Base-by-base conservation (phyloP, 2,329 filamentous ascomycete species). In the Ophiostoma sp. region DNA sequence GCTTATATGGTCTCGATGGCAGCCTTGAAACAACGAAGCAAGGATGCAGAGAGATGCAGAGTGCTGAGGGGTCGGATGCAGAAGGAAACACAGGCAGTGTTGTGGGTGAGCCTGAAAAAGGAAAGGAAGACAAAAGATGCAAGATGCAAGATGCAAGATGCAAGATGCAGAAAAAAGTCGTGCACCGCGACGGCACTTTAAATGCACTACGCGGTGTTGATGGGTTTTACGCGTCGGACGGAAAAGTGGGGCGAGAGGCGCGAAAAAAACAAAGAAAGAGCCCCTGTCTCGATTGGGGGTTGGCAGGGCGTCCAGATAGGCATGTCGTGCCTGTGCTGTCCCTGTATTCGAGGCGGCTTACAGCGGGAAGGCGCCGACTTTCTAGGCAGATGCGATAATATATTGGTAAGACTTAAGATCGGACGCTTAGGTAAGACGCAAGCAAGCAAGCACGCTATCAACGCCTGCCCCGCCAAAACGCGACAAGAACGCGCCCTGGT, bases 181-280 rank as follows among this genome's bases (percentile, higher is more conserved):
- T 66, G 64, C 47, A 68, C 68, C 49, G 71, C 67, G 71, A 69
- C 67, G 44, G 66, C 66, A 71, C 70, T 72, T 71, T 72, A 72
- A 72, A 71, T 71, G 71, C 42, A 66, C 60, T 69, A 70, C 71
- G 71, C 70, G 71, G 64, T 70, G 45, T 64, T 27, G 52, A 36
- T 12, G 49, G 9, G 27, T 41, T 64, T 55, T 60, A 72, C 71
- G 71, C 71, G 71, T 71, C 68, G 47, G 1, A 11, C n/a, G 27
- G 9, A 69, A 72, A 70, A 71, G 67, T 64, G 69, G 71, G 69
- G 40, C 68, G 8, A 42, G 64, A 45, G 66, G 65, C 66, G 69
- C 65, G 69, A 70, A 69, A 66, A 71, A 65, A 68, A 70, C 67
- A 70, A 70, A 27, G 27, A 27, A 27, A 27, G 27, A 27, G 27